Conservation (phyloP, 139 green algal species). For the Nannochloris sp. region DNA sequence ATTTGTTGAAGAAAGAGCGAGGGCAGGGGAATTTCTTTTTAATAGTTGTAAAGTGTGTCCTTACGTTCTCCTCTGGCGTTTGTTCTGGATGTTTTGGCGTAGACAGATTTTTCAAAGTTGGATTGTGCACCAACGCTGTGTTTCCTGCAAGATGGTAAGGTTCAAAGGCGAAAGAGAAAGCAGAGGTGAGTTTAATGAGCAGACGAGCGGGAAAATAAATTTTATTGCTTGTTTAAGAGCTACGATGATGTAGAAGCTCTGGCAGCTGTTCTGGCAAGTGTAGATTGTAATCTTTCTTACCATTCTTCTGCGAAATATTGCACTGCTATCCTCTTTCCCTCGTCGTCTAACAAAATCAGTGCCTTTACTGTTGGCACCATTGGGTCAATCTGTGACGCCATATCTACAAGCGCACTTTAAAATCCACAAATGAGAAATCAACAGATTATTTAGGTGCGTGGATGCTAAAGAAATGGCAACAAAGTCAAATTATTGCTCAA, state of each 20-base stretch:
- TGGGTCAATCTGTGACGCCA: constrained; percentile 42
- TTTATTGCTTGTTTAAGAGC: too few relatives aligned
- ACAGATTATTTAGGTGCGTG: background rate
- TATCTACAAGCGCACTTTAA: too few relatives aligned
- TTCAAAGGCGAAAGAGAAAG: background rate
- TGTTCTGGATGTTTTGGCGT: constrained; percentile 81
- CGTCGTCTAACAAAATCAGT: constrained; percentile 89
- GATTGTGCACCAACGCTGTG: constrained; percentile 46
- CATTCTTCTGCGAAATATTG: constrained; percentile 94
- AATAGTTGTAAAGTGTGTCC: background rate
- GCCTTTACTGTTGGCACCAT: constrained; percentile 81
- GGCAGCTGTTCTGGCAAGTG: too few relatives aligned
- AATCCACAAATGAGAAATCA: background rate
- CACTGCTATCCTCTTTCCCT: constrained; percentile 95
- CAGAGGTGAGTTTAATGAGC: background rate
- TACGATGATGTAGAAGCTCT: too few relatives aligned
- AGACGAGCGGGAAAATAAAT: too few relatives aligned
- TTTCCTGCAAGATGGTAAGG: background rate
- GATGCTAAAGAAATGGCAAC: background rate
- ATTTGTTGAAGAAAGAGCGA: too few relatives aligned
- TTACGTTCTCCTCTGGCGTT: constrained; percentile 89
- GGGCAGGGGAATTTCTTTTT: background rate
- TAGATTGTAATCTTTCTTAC: too few relatives aligned
- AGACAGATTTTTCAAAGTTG: constrained; percentile 91
- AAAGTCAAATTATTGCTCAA: background rate